Base-by-base conservation (phyloP, 202 grass and related monocot genomes). In the Alloteropsis angusta region DNA sequence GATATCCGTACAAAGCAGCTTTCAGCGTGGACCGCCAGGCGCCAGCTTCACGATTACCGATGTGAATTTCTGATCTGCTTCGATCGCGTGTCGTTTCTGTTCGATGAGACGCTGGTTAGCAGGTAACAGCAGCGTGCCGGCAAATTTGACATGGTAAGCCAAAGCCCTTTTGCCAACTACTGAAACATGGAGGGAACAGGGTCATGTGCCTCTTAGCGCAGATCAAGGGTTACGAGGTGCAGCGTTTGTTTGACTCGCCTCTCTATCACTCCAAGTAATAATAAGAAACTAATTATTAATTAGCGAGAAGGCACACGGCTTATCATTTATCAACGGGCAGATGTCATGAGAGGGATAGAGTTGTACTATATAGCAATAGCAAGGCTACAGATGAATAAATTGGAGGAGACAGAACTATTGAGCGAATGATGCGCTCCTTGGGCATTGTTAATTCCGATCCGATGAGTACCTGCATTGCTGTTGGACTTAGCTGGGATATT, bases 281-380 rank as follows among this genome's bases (percentile, higher is more conserved):
- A 52, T 43, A 45, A 15, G 35, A 36, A 36, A 36, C 28, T 30
- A 36, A 36, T 30, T 3, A 4, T 5, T 8, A 26, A 6, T 13
- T 25, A 42, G 44, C 36, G 60, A 74, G 35, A 83, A 54, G 85
- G 26, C 68, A 17, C 77, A 21, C 46, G 70, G 55, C 53, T 69
- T 69, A 55, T 80, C 35, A 42, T 44, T 69, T 69, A 55, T 80
- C 35, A 42, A 52, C 68, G 23, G 4, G n/a, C 16, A 25, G 36
- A 50, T 43, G 59, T 56, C 85, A 83, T 54, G 75, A 83, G 17
- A 75, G 61, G 74, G 86, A 80, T 75, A 70, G 21, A 18, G 18
- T 22, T 38, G 60, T 18, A 18, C 1, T 4, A 9, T 35, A 7
- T 9, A 17, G 61, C 35, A 19, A 7, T 9, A 17, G 61, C 35